Conservation (phyloP, 169 alveolate genomes). For the Cryptosporidium sp. region DNA sequence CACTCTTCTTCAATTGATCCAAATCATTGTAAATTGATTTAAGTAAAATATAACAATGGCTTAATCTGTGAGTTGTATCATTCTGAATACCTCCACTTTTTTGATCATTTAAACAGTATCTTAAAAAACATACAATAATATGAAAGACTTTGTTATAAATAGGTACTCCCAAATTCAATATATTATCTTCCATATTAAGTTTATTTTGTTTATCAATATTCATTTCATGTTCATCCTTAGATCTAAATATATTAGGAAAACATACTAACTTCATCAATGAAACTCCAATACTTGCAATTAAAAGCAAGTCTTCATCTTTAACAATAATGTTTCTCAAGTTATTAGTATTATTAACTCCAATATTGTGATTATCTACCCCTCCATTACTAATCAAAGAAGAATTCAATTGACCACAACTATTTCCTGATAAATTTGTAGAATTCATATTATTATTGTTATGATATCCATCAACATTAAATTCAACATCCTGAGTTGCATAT, state of each 20-base stretch:
- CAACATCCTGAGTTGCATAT: constrained; percentile 91
- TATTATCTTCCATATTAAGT: background rate
- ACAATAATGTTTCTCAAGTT: constrained; percentile 36
- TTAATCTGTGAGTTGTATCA: constrained; percentile 59
- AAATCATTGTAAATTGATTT: constrained; percentile 49
- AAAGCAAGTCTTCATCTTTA: constrained; percentile 40
- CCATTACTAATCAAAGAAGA: no score
- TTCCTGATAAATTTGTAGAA: no score
- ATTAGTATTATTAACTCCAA: background rate
- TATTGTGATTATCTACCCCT: background rate
- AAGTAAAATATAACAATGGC: constrained; percentile 32
- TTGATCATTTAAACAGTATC: constrained; percentile 34
- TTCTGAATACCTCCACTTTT: constrained; percentile 65
- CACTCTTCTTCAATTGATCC: background rate
- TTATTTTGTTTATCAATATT: no score
- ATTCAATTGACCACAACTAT: no score
- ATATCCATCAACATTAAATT: constrained; percentile 33
- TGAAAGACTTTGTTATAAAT: constrained; percentile 36
- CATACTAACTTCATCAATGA: constrained; percentile 34
- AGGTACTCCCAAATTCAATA: constrained; percentile 1
- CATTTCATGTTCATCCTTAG: background rate
- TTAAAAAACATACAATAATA: constrained; percentile 45
- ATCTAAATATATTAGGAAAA: background rate
- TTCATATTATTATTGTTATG: no score
- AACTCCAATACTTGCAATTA: constrained; percentile 60